Evolutionary conservation across 176 grass and related monocot species (phyloP), one percentile per base, ranked within the genome.

Genomic region (Alloteropsis semialata): DNA sequence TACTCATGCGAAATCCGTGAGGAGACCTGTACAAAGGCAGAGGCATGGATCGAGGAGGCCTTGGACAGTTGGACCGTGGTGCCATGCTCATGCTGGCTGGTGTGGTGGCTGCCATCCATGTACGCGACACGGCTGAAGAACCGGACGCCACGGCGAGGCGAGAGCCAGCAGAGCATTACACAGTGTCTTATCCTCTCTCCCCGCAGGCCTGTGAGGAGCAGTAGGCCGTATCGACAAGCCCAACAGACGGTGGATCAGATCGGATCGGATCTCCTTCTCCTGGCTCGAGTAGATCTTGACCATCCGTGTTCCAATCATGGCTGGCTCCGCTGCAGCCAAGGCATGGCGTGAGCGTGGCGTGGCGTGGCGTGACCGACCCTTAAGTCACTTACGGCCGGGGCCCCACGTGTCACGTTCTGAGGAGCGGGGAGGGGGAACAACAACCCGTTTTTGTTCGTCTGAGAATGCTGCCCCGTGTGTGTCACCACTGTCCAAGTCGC

Each of bases 251-350:
- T 41, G 78, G 78, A 49, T 87, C 85, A 21, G 85, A 74, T 74
- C 69, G 46, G 59, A 77, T 62, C 46, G n/a, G n/a, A n/a, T n/a
- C n/a, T n/a, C 25, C 61, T 50, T 14, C 46, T 28, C 27, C 72
- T 59, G 84, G 29, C 79, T 90, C 72, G 65, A 90, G 78, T 90
- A 86, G 88, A 86, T 86, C 83, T 82, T 86, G 79, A 82, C 83
- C 78, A 77, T 82, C 63, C 72, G 45, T 80, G 71, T 39, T 69
- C 74, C 76, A 85, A 69, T 85, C 82, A 89, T 63, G 48, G 5
- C 49, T n/a, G n/a, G n/a, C 29, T 24, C 19, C 5, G 2, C 22
- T 15, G n/a, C 67, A 2, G 51, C 48, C 48, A 51, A 36, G 17
- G 49, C 45, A 29, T 16, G 34, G 34, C 43, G 33, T 25, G 28